Conservation (phyloP, 169 alveolate genomes). For the Plasmodium vinckei region DNA sequence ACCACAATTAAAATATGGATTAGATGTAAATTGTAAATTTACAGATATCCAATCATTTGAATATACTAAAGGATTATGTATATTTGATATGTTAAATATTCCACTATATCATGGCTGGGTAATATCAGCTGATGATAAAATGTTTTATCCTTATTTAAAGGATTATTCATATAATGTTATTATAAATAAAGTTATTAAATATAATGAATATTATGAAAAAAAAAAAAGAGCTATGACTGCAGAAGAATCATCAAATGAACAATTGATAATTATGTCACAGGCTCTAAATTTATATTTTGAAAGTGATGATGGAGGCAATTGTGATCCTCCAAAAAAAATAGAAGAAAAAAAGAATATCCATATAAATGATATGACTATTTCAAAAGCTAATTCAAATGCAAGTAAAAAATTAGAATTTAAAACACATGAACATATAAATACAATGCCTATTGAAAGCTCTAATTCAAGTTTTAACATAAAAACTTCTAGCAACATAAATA, state of each 20-base stretch:
- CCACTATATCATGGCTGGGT: constrained; percentile 79
- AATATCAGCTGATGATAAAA: constrained; percentile 67
- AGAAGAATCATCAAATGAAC: constrained; percentile 37
- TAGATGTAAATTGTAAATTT: constrained; percentile 78
- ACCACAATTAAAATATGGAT: constrained; percentile 78
- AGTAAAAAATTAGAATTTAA: neutral
- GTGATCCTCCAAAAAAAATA: neutral
- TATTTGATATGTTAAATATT: constrained; percentile 77
- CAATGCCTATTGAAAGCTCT: too few relatives aligned
- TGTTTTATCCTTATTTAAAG: constrained; percentile 71
- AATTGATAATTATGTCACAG: neutral
- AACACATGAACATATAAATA: neutral
- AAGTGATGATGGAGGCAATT: constrained; percentile 16
- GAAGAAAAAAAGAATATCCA: neutral
- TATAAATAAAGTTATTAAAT: constrained; percentile 69
- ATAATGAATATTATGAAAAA: constrained; percentile 73
- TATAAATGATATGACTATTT: too few relatives aligned
- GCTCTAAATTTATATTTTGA: neutral
- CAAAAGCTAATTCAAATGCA: too few relatives aligned
- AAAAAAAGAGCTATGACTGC: constrained; percentile 14
- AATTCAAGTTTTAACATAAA: too few relatives aligned
- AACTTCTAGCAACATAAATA: too few relatives aligned
- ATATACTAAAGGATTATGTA: constrained; percentile 76
- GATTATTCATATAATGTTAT: constrained; percentile 75
- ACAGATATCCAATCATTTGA: constrained; percentile 73